Evolutionary conservation across 345 rosid genomes (phyloP), one percentile per base, ranked within the genome.

Genomic region (Lagerstroemia speciosa): DNA sequence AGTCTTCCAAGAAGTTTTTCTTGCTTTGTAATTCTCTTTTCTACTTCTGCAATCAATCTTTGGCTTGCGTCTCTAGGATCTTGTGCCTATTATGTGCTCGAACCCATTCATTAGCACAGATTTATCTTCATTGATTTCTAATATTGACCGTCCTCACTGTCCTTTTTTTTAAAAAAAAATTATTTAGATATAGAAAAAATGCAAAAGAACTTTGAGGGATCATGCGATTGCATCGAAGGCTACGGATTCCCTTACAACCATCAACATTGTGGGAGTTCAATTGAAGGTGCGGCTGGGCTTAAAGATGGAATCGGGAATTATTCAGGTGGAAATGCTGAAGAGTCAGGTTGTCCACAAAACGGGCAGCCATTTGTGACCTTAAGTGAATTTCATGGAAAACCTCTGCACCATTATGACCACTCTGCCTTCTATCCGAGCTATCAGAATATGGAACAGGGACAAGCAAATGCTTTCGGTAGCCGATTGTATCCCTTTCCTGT

Each of bases 161-260:
- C 50, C 27, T 37, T 38, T 60, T n/a, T 32, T 24, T 22, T 62
- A 12, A 57, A n/a, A 53, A 2, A 12, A 57, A n/a, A 53, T 3
- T 20, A 52, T 66, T 74, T 55, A 24, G 27, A 57, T 74, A 70
- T 77, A 83, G 89, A 83, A 78, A 76, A 75, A 55, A 70, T 79
- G 78, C 86, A 77, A 38, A 78, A 65, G 78, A 80, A 77, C 72
- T 75, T 84, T 12, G 86, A 74, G 85, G 92, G 83, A 71, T 68
- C 89, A 66, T 65, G 77, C 66, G 75, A 80, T 72, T 79, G 87
- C 77, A 83, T 78, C 81, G 78, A 72, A 76, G 66, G 76, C 36
- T 73, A 77, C 67, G 87, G 76, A 71, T 76, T 78, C 76, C 79
- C 82, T 68, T 77, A 57, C 72, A 75, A 46, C 32, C 67, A 68